Evolutionary conservation across 2,329 filamentous ascomycete genomes (phyloP), one percentile per base, ranked within the genome.

Genomic region (Sphaceloma murrayae): DNA sequence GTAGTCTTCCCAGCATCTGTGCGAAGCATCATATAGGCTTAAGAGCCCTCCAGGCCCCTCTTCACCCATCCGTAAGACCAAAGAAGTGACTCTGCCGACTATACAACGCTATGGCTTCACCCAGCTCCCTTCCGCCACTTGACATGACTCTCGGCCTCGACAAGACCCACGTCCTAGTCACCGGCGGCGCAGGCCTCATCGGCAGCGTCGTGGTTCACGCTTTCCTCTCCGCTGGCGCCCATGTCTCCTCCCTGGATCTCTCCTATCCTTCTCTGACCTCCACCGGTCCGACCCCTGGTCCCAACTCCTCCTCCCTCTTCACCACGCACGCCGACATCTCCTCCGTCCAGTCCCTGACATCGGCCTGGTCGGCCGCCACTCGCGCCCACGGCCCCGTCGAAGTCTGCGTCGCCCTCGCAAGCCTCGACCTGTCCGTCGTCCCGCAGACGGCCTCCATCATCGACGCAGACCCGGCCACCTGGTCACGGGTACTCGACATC

Each of bases 361-460:
- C 45, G 11, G 60, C 58, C 3, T 67, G 67, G 49, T 46, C 54
- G 7, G 47, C 48, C 22, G 64, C 64, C n/a, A 52, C 55, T 17
- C 31, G 44, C n/a, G 49, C 49, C 5, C 56, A 60, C 42, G 66
- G 66, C 0, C 54, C 59, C 1, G 57, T 69, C 5, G 51, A 60
- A 16, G 62, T 60, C 43, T 67, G 64, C 50, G 56, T 71, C 32
- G 64, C 66, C 2, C 58, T 69, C 13, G 68, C 67, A 2, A 58
- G 60, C 2, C 57, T 69, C 9, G 67, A 71, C 47, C 54, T 70
- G 9, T 64, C 60, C 34, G 63, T 65, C 16, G 54, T 70, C 11
- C 46, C 52, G 3, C 64, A 65, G 42, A 61, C 60, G 40, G 53
- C 58, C 3, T 56, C 54, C 9, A 57, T 69, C 5, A 62, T 58